Evolutionary conservation across 305 asterid species (phyloP), one percentile per base, ranked within the genome.

Genomic region (Solanum chacoense): DNA sequence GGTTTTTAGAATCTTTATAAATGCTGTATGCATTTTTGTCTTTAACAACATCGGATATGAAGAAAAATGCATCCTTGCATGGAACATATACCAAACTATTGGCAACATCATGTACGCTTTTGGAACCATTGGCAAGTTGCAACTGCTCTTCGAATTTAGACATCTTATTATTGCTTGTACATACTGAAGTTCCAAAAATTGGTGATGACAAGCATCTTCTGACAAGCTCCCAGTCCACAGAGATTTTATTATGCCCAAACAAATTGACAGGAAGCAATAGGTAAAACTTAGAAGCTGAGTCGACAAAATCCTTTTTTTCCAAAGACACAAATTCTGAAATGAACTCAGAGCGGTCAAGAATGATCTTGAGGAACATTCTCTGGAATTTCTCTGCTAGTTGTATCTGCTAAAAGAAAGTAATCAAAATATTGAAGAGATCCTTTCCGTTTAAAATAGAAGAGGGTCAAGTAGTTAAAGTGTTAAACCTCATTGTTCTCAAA

Each of bases 81-180:
- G 98, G 98, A 86, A 94, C 96, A 90, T 95, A 98, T 76, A 96
- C 98, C 96, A 96, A 94, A 94, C 99, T 95, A 91, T 93, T 91
- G 87, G 92, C 90, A 80, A 94, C 92, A 91, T 98, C 98, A 87
- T 93, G 86, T 69, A 87, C 50, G 59, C 93, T 94, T 90, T 89
- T 90, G 85, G 89, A 87, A 88, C 98, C 99, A 92, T 94, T 93
- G 87, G 96, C 95, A 89, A 98, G 99, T 91, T 93, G 95, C 91
- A 98, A 90, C 80, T 86, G 88, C 80, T 87, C 83, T 59, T 91
- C 85, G 37, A 42, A 87, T 83, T 91, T 94, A 92, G 93, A 88
- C 89, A 87, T 79, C 85, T 89, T 94, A 81, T 78, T 91, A 50
- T 71, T 90, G 86, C 76, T 88, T 91, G 86, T 76, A 91, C 88